These are phyloP conservation scores for Fusarium sp. DNA, from an alignment of 2,329 filamentous ascomycete genomes.

Conservation along the genomic window DNA sequence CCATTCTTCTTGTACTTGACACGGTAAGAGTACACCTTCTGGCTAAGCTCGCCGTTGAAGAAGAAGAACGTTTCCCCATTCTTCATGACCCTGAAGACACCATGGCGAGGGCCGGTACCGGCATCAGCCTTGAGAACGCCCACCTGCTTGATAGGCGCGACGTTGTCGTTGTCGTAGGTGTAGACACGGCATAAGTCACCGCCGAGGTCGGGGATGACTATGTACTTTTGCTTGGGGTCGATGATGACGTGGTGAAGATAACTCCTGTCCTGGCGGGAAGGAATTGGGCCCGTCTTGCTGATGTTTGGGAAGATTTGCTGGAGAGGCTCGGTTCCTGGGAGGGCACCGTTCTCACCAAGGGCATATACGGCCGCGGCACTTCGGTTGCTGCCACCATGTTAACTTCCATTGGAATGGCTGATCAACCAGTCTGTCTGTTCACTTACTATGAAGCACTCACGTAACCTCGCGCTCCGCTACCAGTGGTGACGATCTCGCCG, in stretches of 20 bases:
- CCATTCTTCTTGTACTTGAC: conserved; percentile 31
- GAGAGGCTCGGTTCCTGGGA: conserved; percentile 29
- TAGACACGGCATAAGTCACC: conserved; percentile 36
- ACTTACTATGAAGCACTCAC: conserved; percentile 41
- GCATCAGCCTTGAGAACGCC: conserved; percentile 20
- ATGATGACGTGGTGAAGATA: conserved; percentile 41
- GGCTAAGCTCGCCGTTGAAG: conserved; percentile 39
- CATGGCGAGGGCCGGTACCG: conserved; percentile 38
- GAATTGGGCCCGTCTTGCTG: conserved; percentile 30
- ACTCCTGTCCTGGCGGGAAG: conserved; percentile 37
- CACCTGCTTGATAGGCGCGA: conserved; percentile 36
- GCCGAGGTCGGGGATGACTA: conserved; percentile 38
- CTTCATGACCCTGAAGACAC: conserved; percentile 35
- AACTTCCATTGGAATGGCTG: background rate
- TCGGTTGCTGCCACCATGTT: conserved; percentile 13
- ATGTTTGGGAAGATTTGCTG: conserved; percentile 35
- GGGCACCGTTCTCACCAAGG: conserved; percentile 26
- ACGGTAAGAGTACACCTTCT: conserved; percentile 41
- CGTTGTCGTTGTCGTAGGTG: conserved; percentile 34
- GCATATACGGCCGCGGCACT: conserved; percentile 25
- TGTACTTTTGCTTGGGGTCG: conserved; percentile 38
- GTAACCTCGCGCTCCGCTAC: conserved; percentile 28
- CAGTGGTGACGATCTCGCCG: conserved; percentile 30
- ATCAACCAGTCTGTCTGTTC: background rate
- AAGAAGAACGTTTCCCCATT: conserved; percentile 41